Conservation (phyloP, 345 rosid species). For the Citrus sinensis region DNA sequence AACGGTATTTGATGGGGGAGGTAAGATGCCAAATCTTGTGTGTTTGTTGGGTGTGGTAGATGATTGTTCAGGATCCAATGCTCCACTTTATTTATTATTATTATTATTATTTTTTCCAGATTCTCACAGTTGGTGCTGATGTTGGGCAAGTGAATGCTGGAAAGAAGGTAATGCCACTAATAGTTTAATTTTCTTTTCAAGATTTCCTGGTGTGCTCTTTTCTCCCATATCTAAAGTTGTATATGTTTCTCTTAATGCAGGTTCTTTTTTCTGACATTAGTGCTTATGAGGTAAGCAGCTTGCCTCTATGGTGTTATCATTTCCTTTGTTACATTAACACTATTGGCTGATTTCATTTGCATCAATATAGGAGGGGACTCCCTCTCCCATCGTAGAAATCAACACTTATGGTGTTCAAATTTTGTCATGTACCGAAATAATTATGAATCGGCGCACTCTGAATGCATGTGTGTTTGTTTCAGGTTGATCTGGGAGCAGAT, state of each 20-base stretch:
- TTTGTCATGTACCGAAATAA: not conserved
- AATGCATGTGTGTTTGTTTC: not conserved
- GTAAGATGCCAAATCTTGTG: constrained; percentile 31
- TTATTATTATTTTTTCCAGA: constrained; percentile 19
- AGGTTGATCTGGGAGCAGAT: constrained; percentile 80
- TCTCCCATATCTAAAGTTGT: not conserved
- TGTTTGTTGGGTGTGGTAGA: not conserved
- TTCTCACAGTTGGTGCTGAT: constrained; percentile 70
- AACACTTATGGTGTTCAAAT: not conserved
- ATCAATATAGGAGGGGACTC: not conserved
- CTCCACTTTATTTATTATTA: not conserved
- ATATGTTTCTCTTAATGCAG: constrained; percentile 35
- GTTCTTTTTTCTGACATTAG: constrained; percentile 86
- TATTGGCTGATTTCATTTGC: not conserved
- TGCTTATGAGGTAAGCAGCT: constrained; percentile 67
- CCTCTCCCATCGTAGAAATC: not conserved
- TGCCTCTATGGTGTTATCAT: not conserved
- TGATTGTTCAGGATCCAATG: not conserved
- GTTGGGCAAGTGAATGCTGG: constrained; percentile 64
- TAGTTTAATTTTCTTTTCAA: not conserved
- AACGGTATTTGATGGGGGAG: constrained; percentile 83
- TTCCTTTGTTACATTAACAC: not conserved
- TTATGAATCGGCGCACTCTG: not conserved
- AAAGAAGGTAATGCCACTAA: constrained; percentile 53
- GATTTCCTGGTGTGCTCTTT: not conserved